Conservation (phyloP, 345 rosid genomes). For the Citrus sinensis region DVS_A1.0 CM039163.1:1957501-1958000, state of each 20-base stretch:
- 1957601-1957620: slow-evolving; percentile 2
- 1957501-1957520: too few species aligned
- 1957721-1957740: not conserved
- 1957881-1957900: slow-evolving; percentile 61
- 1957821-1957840: slow-evolving; percentile 61
- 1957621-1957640: too few species aligned
- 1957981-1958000: too few species aligned
- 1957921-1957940: too few species aligned
- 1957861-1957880: slow-evolving; percentile 91
- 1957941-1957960: too few species aligned
- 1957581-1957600: slow-evolving; percentile 28
- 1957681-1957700: too few species aligned
- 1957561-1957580: not conserved
- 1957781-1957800: not conserved
- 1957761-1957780: not conserved
- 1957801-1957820: slow-evolving; percentile 25
- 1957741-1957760: not conserved
- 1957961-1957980: too few species aligned
- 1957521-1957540: too few species aligned
- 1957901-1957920: too few species aligned
- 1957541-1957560: too few species aligned
- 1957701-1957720: slow-evolving; percentile 24
- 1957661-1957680: slow-evolving; percentile 58
- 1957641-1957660: too few species aligned
- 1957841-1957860: slow-evolving; percentile 68